Conservation (phyloP, 129 eudicot genomes). For the Kitagawia praeruptora region DNA sequence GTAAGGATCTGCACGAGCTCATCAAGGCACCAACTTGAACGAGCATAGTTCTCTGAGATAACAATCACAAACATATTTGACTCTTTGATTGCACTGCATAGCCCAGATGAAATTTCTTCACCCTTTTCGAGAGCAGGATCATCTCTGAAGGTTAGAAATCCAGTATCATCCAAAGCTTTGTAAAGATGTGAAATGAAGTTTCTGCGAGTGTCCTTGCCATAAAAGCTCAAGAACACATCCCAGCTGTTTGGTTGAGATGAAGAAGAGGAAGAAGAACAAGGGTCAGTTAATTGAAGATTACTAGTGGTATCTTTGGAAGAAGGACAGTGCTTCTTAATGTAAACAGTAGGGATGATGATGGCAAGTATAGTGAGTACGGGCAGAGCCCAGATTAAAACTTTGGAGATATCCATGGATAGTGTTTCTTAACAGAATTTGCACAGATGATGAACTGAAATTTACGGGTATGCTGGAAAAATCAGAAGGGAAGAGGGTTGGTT, state of each 20-base stretch:
- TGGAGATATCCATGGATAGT: too few relatives aligned
- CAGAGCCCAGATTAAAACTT: too few relatives aligned
- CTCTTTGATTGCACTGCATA: background rate
- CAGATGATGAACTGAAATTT: too few relatives aligned
- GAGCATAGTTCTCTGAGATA: constrained; percentile 11
- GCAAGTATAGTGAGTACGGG: too few relatives aligned
- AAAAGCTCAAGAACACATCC: background rate
- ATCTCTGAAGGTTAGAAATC: constrained; percentile 9
- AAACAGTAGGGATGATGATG: too few relatives aligned
- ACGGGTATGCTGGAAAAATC: too few relatives aligned
- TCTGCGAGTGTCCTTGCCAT: background rate
- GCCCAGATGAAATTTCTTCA: background rate
- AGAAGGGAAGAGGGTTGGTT: too few relatives aligned
- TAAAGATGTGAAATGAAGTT: constrained; percentile 5
- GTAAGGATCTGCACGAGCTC: constrained; percentile 8
- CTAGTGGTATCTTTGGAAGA: too few relatives aligned
- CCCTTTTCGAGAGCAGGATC: constrained; percentile 7
- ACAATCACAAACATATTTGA: constrained; percentile 7
- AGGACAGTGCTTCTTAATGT: too few relatives aligned
- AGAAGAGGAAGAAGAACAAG: background rate
- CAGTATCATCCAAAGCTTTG: background rate
- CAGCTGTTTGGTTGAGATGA: background rate
- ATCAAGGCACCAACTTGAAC: constrained; percentile 14
- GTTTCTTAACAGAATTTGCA: too few relatives aligned
- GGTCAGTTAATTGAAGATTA: background rate